A percentile compares a stretch with the other conserved stretches of the same genome.
These are phyloP conservation scores for Penicillium roqueforti DNA, from an alignment of 495 filamentous ascomycete genomes.

Conservation along the genomic window DNA sequence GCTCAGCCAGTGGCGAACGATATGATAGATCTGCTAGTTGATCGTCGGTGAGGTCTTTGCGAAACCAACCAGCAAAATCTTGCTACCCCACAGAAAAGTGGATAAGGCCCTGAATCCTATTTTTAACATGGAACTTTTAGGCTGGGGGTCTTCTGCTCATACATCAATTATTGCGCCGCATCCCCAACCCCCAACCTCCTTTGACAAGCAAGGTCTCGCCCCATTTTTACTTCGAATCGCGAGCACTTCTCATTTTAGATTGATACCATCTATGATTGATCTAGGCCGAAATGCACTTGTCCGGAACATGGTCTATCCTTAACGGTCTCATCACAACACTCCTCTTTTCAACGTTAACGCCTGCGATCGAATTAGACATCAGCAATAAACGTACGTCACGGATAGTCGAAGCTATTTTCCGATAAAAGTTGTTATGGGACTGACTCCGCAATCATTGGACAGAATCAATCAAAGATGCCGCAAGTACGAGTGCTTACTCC, in stretches of 20 bases:
- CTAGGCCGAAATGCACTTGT: conserved; percentile 4
- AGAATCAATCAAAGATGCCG: conserved; percentile 65
- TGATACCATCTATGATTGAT: conserved; percentile 5
- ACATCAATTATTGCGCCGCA: conserved; percentile 9
- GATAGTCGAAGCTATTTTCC: not conserved
- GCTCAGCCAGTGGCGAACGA: not conserved
- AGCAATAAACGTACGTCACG: conserved; percentile 5
- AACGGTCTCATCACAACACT: conserved; percentile 3
- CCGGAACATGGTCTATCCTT: conserved; percentile 8
- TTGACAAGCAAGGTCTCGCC: conserved; percentile 4
- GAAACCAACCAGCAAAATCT: conserved; percentile 5
- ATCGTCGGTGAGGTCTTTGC: conserved; percentile 1
- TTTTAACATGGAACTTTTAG: conserved; percentile 5
- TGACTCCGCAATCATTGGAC: not conserved
- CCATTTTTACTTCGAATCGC: not conserved
- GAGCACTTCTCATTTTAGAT: not conserved
- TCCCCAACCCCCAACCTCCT: conserved; percentile 1
- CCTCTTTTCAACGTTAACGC: not conserved
- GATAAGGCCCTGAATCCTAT: conserved; percentile 8
- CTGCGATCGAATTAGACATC: conserved; percentile 5
- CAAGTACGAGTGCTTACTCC: conserved; percentile 54
- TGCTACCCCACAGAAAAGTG: conserved; percentile 8
- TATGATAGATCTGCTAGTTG: conserved; percentile 4
- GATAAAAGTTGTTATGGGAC: not conserved
- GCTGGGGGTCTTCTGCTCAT: not conserved